Conservation (phyloP, 2,329 filamentous ascomycete species). For the Metarhizium rileyi region DNA sequence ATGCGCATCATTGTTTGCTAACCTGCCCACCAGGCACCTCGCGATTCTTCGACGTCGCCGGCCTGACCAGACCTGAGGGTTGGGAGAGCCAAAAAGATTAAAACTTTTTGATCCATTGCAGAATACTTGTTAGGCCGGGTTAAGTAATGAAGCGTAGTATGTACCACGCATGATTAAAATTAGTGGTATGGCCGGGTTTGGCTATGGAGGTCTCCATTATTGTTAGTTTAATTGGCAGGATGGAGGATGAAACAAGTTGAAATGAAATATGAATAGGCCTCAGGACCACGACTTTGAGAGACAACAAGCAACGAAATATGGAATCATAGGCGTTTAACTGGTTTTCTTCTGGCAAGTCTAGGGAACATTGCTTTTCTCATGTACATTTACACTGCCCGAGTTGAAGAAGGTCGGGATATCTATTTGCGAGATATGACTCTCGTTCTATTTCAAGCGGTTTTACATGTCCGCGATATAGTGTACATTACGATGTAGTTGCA, state of each 20-base stretch:
- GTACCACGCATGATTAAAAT: background rate
- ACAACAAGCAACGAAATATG: background rate
- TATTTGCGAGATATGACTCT: background rate
- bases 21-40: constrained; percentile 43
- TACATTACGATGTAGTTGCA: constrained; percentile 3
- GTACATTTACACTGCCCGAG: constrained; percentile 2
- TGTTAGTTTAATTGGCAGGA: background rate
- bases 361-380: background rate
- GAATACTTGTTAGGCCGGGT: background rate
- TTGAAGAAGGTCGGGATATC: constrained; percentile 1
- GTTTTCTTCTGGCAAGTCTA: background rate
- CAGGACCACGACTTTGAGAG: background rate
- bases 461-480: background rate
- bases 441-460: background rate
- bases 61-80: constrained; percentile 72
- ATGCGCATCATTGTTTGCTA: background rate
- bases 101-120: background rate
- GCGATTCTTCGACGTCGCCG: constrained; percentile 76
- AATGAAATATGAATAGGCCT: background rate
- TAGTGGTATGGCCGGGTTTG: background rate
- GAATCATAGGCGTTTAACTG: constrained; percentile 1
- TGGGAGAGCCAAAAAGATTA: constrained; percentile 43
- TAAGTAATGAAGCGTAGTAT: background rate
- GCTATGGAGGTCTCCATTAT: background rate
- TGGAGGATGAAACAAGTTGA: background rate